These are phyloP conservation scores for Solidago caesia DNA, from an alignment of 129 eudicot species.

Conservation along the genomic window DNA sequence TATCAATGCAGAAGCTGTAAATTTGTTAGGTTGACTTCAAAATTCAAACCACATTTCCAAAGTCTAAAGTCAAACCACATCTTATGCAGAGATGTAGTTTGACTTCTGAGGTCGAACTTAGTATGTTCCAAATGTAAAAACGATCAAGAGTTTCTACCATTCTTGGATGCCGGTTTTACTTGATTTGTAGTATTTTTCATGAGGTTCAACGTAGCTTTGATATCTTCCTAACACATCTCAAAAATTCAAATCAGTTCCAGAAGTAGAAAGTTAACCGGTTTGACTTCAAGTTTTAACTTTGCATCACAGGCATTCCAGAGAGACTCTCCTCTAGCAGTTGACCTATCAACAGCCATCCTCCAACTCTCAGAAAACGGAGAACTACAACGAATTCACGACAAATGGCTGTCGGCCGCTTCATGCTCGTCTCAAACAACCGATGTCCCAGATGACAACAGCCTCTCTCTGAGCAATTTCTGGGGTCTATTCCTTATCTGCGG, in stretches of 20 bases:
- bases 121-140: conserved; percentile 2
- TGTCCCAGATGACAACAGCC: conserved; percentile 37
- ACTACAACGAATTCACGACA: conserved; percentile 57
- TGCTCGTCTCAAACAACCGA: conserved; percentile 44
- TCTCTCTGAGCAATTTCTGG: conserved; percentile 78
- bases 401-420: conserved; percentile 42
- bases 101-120: conserved; percentile 20
- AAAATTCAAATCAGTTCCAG: background rate
- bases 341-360: conserved; percentile 64
- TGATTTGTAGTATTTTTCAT: background rate
- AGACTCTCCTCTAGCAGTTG: conserved; percentile 75
- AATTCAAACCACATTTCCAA: background rate
- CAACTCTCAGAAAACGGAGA: conserved; percentile 66
- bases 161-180: background rate
- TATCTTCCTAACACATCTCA: background rate
- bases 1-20: background rate
- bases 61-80: background rate
- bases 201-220: background rate
- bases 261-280: background rate
- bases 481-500: conserved; percentile 81
- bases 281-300: conserved; percentile 17
- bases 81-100: background rate
- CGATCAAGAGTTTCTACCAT: background rate
- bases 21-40: conserved; percentile 9
- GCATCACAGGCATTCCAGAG: conserved; percentile 61